These are phyloP conservation scores for Cercospora sojina DNA, from an alignment of 2,329 filamentous ascomycete species.

Conservation along the genomic window DNA sequence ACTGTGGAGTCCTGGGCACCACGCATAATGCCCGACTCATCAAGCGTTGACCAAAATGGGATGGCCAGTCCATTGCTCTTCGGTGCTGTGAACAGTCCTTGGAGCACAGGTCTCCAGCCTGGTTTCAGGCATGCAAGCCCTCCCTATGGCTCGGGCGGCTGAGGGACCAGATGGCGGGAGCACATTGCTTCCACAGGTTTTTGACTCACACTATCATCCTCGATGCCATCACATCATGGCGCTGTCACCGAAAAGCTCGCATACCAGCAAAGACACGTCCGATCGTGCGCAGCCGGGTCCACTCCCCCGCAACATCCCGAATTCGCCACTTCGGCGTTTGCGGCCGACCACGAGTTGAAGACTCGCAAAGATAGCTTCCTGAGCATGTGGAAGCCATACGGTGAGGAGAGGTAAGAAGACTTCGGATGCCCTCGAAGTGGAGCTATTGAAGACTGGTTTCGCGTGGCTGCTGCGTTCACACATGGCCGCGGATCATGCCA, in stretches of 20 bases:
- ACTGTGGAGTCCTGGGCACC: constrained; percentile 21
- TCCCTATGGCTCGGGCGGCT: constrained; percentile 29
- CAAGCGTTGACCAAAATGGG: constrained; percentile 32
- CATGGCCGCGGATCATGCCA: background rate
- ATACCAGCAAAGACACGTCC: background rate
- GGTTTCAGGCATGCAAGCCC: constrained; percentile 23
- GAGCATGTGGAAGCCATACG: background rate
- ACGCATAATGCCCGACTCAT: constrained; percentile 22
- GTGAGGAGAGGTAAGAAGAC: background rate
- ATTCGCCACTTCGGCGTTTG: background rate
- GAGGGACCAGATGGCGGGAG: background rate
- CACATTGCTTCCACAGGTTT: background rate
- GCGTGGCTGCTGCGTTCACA: background rate
- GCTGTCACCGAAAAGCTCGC: background rate
- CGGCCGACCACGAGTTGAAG: background rate
- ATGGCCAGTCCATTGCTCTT: constrained; percentile 46
- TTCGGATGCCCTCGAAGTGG: background rate
- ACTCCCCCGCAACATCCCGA: background rate
- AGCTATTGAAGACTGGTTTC: background rate
- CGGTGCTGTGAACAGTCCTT: constrained; percentile 41
- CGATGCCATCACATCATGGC: background rate
- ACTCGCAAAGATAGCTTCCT: background rate
- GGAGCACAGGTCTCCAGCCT: constrained; percentile 32
- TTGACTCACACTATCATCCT: background rate
- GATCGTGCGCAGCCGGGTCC: background rate